phyloP scores from a whole-genome alignment of 208 protist species.

The Paratrypanosoma confusum region DNA sequence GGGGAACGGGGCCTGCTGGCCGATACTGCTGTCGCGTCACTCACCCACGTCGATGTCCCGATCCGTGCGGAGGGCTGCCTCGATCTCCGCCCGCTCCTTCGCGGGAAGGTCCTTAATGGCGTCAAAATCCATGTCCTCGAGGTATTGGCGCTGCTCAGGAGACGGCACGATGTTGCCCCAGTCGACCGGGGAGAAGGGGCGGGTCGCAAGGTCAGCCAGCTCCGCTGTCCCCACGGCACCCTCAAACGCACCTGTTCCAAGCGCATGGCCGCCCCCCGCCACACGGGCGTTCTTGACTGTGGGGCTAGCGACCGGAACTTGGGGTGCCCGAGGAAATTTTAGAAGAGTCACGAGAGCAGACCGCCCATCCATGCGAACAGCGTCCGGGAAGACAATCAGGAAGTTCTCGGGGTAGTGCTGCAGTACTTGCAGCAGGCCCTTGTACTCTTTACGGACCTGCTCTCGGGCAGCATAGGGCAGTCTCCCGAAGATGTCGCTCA shows the following conservation, averaged over 20 bases:
- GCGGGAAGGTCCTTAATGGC: constrained; percentile 11
- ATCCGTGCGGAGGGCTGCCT: too few species aligned
- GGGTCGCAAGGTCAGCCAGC: too few species aligned
- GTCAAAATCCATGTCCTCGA: constrained; percentile 12
- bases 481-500: constrained; percentile 13
- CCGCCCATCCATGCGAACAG: constrained; percentile 9
- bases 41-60: too few species aligned
- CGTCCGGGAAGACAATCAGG: constrained; percentile 22
- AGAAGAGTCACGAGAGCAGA: constrained; percentile 13
- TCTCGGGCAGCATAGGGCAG: constrained; percentile 36
- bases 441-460: constrained; percentile 17
- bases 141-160: constrained; percentile 2
- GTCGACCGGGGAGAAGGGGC: too few species aligned
- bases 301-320: too few species aligned
- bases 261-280: too few species aligned
- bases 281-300: too few species aligned
- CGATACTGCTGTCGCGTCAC: too few species aligned
- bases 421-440: constrained; percentile 17
- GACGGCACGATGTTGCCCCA: constrained; percentile 4
- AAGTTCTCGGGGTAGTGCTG: constrained; percentile 35
- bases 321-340: constrained; percentile 8
- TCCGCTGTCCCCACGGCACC: too few species aligned
- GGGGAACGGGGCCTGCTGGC: too few species aligned
- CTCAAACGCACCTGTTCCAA: too few species aligned
- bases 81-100: too few species aligned